phyloP scores from a whole-genome alignment of 192 early-diverging fungal species.

The Thoreauomyces humboldtii region DNA sequence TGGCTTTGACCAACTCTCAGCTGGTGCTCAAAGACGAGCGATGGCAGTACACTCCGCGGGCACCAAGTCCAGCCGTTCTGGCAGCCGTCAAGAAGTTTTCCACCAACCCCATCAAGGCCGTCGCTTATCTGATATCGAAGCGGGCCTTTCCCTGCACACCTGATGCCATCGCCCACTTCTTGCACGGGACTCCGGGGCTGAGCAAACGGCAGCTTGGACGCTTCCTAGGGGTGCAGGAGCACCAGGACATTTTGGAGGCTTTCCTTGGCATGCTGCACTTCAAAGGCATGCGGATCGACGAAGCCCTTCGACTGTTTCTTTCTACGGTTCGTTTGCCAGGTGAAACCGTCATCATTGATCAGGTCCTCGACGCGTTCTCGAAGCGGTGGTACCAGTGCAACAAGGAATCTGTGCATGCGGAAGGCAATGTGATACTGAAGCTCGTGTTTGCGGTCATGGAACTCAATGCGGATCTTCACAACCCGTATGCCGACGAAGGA shows the following conservation, averaged over 20 bases:
- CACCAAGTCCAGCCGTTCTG: constrained; percentile 53
- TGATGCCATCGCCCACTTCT: constrained; percentile 60
- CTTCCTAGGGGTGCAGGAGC: constrained; percentile 53
- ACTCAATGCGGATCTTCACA: constrained; percentile 61
- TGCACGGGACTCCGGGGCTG: constrained; percentile 66
- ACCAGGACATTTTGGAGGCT: constrained; percentile 54
- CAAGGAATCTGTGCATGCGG: constrained; percentile 32
- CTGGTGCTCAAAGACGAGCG: constrained; percentile 32
- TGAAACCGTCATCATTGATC: constrained; percentile 42
- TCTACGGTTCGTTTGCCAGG: constrained; percentile 54
- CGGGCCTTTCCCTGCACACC: constrained; percentile 54
- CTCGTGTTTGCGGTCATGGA: constrained; percentile 63
- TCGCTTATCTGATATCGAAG: constrained; percentile 58
- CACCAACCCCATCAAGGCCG: constrained; percentile 52
- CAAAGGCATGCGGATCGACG: constrained; percentile 54
- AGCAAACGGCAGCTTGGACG: constrained; percentile 53
- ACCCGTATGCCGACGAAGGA: constrained; percentile 21
- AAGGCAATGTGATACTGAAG: constrained; percentile 45
- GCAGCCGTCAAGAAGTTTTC: constrained; percentile 59
- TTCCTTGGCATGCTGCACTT: constrained; percentile 57
- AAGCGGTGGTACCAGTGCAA: constrained; percentile 65
- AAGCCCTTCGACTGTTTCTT: constrained; percentile 56
- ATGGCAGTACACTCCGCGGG: constrained; percentile 28
- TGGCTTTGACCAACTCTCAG: constrained; percentile 10
- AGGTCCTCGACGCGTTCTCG: constrained; percentile 59